Percentiles rank a stretch among this genome's conserved stretches.
phyloP scores from a whole-genome alignment of 257 asterid species.

The Cordia subcordata region DNA sequence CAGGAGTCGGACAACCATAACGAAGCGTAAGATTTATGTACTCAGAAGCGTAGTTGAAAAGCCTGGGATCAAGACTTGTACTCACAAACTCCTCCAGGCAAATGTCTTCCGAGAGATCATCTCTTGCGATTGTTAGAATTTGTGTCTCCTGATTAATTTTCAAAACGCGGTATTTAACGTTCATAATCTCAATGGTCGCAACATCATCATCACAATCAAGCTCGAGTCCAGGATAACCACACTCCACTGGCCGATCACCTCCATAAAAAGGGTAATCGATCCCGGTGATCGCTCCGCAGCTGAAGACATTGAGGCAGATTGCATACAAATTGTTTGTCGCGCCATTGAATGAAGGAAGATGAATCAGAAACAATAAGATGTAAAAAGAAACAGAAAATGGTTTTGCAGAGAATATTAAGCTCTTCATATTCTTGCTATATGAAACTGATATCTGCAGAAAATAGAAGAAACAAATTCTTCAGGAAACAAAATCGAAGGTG shows the following conservation, averaged over 20 bases:
- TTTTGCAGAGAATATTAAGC: background rate
- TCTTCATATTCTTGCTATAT: background rate
- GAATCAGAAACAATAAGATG: background rate
- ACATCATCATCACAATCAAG: conserved; percentile 32
- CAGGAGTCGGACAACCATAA: conserved; percentile 37
- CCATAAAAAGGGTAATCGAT: conserved; percentile 56
- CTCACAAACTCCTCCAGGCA: conserved; percentile 35
- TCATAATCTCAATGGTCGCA: conserved; percentile 21
- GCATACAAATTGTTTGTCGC: conserved; percentile 11
- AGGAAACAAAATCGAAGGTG: background rate
- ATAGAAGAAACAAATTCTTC: too few relatives aligned
- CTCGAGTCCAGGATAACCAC: conserved; percentile 53
- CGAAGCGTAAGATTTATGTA: conserved; percentile 40
- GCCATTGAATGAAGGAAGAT: background rate
- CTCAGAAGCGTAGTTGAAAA: conserved; percentile 34
- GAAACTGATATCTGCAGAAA: too few relatives aligned
- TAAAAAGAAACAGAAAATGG: too few relatives aligned
- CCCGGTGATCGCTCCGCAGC: conserved; percentile 38
- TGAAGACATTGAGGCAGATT: conserved; percentile 31
- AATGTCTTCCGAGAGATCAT: conserved; percentile 30
- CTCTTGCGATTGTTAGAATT: conserved; percentile 33
- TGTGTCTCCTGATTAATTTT: conserved; percentile 25
- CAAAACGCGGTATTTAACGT: conserved; percentile 33
- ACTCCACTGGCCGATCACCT: conserved; percentile 35
- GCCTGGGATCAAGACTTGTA: conserved; percentile 31